A percentile compares a stretch with the other conserved stretches of the same genome.
Conservation (phyloP, 371 early-diverging fungal species). For the Sanchytrium tribonematis region DNA sequence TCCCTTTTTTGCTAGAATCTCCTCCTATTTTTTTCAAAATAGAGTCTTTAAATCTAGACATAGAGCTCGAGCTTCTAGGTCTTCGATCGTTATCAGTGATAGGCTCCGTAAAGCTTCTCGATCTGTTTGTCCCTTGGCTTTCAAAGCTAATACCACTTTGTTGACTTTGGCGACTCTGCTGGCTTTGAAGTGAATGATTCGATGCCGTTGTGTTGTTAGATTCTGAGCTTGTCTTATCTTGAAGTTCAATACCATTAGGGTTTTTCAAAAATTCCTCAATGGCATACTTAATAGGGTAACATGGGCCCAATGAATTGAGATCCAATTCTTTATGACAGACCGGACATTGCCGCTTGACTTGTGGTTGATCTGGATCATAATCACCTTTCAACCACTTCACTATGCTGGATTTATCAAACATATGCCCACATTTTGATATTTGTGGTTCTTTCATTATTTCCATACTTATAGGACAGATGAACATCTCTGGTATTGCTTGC, state of each 20-base stretch:
- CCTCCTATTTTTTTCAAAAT: not conserved
- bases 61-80: too few relatives aligned
- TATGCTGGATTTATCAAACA: conserved; percentile 10
- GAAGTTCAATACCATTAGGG: too few relatives aligned
- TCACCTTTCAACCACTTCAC: conserved; percentile 7
- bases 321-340: not conserved
- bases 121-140: too few relatives aligned
- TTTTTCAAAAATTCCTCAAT: conserved; percentile 3
- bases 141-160: too few relatives aligned
- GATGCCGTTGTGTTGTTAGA: too few relatives aligned
- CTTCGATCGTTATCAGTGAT: too few relatives aligned
- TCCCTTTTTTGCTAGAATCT: not conserved
- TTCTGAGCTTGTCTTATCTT: too few relatives aligned
- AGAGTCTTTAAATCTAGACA: too few relatives aligned
- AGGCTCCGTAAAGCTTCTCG: too few relatives aligned
- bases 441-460: conserved; percentile 8
- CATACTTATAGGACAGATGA: conserved; percentile 12
- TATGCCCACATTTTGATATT: conserved; percentile 13
- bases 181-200: too few relatives aligned
- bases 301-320: conserved; percentile 3
- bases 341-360: not conserved
- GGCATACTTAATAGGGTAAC: conserved; percentile 4
- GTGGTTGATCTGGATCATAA: not conserved
- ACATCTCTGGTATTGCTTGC: conserved; percentile 3
- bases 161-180: too few relatives aligned